Conservation (phyloP, 1,284 basidiomycete genomes). For the Prillingera fragicola region DNA sequence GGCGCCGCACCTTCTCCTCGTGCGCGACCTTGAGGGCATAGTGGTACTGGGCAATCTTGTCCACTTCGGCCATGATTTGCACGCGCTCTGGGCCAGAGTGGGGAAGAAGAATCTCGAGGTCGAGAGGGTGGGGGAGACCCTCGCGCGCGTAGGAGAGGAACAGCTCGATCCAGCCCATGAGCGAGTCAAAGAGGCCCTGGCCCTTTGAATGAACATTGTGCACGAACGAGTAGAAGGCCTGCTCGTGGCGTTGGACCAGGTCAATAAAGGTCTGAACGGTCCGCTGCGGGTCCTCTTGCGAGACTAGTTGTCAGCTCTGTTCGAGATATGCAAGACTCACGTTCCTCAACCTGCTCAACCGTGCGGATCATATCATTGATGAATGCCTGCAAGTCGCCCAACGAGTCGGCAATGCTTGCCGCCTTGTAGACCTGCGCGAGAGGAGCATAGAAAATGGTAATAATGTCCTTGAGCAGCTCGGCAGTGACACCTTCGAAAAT, state of each 20-base stretch:
- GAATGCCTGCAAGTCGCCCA: constrained; percentile 88
- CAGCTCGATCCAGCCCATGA: constrained; percentile 96
- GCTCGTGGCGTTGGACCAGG: constrained; percentile 89
- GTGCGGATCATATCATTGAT: constrained; percentile 93
- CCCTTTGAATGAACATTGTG: constrained; percentile 99
- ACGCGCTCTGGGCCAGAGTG: constrained; percentile 66
- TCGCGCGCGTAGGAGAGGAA: constrained; percentile 91
- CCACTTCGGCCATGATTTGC: constrained; percentile 75
- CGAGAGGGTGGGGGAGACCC: constrained; percentile 62
- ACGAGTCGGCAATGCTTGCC: constrained; percentile 90
- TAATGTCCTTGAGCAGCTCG: constrained; percentile 94
- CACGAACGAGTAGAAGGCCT: constrained; percentile 92
- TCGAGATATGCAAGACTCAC: constrained; percentile 53
- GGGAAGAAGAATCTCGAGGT: constrained; percentile 80
- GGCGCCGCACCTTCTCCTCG: constrained; percentile 75
- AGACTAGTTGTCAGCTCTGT: constrained; percentile 53
- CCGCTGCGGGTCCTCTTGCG: constrained; percentile 71
- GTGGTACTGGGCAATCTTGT: constrained; percentile 80
- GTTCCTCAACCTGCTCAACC: constrained; percentile 83
- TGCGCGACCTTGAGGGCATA: constrained; percentile 85
- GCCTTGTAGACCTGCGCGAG: constrained; percentile 98
- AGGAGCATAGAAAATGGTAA: constrained; percentile 97
- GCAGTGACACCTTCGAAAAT: constrained; percentile 97
- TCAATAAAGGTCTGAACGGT: constrained; percentile 94
- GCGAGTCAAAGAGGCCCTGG: constrained; percentile 82